These are phyloP conservation scores for Candida caryicola DNA, from an alignment of 805 yeast species.

Conservation along the genomic window DNA sequence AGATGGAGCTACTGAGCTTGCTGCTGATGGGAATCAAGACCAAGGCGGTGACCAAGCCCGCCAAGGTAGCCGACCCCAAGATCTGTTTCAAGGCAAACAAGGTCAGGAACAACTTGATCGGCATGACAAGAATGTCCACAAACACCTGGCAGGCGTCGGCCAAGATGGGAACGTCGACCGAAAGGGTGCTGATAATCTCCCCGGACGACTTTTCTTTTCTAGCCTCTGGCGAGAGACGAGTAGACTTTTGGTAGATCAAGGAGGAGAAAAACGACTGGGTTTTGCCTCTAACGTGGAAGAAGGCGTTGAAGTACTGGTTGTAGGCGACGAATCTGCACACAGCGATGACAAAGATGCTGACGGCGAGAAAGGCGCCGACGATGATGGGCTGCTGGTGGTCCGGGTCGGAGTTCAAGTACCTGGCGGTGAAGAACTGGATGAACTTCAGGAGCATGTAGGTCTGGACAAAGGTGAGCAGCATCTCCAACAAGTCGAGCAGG, in stretches of 20 bases:
- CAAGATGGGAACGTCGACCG: slow-evolving; percentile 70
- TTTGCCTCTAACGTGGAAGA: slow-evolving; percentile 9
- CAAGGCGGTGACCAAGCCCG: slow-evolving; percentile 52
- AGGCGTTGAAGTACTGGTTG: slow-evolving; percentile 17
- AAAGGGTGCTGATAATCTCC: slow-evolving; percentile 73
- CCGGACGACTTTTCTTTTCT: slow-evolving; percentile 63
- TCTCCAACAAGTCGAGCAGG: slow-evolving; percentile 2
- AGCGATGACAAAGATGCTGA: slow-evolving; percentile 6
- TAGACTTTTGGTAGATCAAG: slow-evolving; percentile 68
- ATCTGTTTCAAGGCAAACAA: slow-evolving; percentile 52
- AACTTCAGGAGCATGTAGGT: slow-evolving; percentile 14
- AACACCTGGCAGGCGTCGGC: slow-evolving; percentile 56
- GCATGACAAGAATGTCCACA: slow-evolving; percentile 54
- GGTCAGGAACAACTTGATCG: slow-evolving; percentile 53
- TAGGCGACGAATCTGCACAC: slow-evolving; percentile 15
- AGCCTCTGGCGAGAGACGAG: slow-evolving; percentile 64
- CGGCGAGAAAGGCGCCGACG: slow-evolving; percentile 15
- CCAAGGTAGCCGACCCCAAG: slow-evolving; percentile 57
- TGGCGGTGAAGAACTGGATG: slow-evolving; percentile 14
- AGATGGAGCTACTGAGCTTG: slow-evolving; percentile 43
- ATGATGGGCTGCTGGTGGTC: slow-evolving; percentile 13
- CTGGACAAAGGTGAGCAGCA: slow-evolving; percentile 18
- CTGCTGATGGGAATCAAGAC: slow-evolving; percentile 60
- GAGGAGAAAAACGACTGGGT: slow-evolving; percentile 56
- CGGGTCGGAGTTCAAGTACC: not conserved